phyloP scores from a whole-genome alignment of 2,329 filamentous ascomycete species.

The Biscogniauxia mediterranea region DNA sequence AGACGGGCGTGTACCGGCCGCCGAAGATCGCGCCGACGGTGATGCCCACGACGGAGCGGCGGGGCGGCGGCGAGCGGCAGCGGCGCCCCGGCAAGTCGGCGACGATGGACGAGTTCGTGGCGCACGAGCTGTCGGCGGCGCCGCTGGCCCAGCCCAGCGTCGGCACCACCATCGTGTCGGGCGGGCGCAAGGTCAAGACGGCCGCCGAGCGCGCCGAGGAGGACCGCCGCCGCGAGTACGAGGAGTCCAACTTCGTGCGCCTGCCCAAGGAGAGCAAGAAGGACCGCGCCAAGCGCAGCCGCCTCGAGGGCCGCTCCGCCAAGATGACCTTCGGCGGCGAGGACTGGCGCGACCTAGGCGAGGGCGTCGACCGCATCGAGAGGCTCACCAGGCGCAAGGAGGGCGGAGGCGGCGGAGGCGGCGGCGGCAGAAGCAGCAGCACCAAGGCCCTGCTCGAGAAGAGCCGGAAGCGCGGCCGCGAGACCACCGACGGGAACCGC shows the following conservation, averaged over 20 bases:
- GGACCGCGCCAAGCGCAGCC: conserved; percentile 65
- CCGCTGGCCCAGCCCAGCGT: conserved; percentile 87
- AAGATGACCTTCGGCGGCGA: conserved; percentile 81
- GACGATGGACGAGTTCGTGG: conserved; percentile 89
- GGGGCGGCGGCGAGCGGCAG: conserved; percentile 57
- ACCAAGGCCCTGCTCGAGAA: conserved; percentile 69
- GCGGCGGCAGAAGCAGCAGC: conserved; percentile 20
- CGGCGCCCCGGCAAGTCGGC: conserved; percentile 69
- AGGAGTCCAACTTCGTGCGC: conserved; percentile 88
- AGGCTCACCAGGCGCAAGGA: conserved; percentile 72
- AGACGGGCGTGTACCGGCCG: conserved; percentile 79
- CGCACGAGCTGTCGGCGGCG: conserved; percentile 76
- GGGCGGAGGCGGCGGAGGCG: conserved; percentile 46
- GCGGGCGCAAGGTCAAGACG: conserved; percentile 78
- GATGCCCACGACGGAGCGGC: conserved; percentile 69
- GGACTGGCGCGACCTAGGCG: conserved; percentile 84
- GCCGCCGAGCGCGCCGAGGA: conserved; percentile 74
- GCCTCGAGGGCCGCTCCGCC: conserved; percentile 47
- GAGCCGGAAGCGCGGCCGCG: conserved; percentile 77
- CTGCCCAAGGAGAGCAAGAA: conserved; percentile 87
- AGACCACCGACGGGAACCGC: conserved; percentile 66
- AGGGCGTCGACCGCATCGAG: conserved; percentile 84
- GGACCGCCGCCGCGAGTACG: conserved; percentile 77
- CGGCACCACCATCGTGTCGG: conserved; percentile 79
- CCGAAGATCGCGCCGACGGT: conserved; percentile 83